Conservation (phyloP, 1,139 yeast genomes). For the Chernovozyma aurita region DNA sequence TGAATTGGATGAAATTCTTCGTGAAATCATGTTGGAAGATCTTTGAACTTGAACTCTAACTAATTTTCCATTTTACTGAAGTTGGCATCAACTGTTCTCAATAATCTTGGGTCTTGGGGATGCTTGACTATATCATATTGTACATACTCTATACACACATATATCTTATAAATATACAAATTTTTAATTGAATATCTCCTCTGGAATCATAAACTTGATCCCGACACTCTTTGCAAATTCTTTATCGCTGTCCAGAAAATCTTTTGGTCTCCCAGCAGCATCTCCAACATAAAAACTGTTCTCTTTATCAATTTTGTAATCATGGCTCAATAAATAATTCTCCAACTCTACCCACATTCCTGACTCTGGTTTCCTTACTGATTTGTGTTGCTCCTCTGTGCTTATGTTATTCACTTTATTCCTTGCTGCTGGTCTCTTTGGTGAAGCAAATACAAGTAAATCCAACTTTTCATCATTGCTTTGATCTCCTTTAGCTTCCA, state of each 20-base stretch:
- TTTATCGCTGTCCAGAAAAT: constrained; percentile 75
- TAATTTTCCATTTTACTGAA: too few relatives aligned
- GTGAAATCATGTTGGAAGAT: constrained; percentile 23
- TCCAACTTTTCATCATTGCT: constrained; percentile 12
- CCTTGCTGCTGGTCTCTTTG: constrained; percentile 45
- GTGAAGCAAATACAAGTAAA: constrained; percentile 60
- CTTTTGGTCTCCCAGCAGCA: constrained; percentile 82
- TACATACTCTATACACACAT: too few relatives aligned
- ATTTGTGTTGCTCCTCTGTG: constrained; percentile 29
- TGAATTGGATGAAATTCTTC: constrained; percentile 20
- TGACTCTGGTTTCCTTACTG: constrained; percentile 65
- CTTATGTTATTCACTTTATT: constrained; percentile 17
- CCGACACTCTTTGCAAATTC: constrained; percentile 58
- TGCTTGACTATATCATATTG: too few relatives aligned
- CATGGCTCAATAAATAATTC: constrained; percentile 26
- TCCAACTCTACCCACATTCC: constrained; percentile 66
- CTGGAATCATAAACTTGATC: constrained; percentile 63
- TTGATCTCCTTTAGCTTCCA: not conserved
- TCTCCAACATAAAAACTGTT: constrained; percentile 82
- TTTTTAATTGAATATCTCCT: constrained; percentile 39
- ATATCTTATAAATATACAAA: too few relatives aligned
- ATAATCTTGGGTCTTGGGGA: too few relatives aligned
- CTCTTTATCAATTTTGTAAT: constrained; percentile 27
- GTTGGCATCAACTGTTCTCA: too few relatives aligned
- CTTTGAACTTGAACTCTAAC: constrained; percentile 9